A percentile compares a stretch with the other conserved stretches of the same genome.
phyloP scores from a whole-genome alignment of 202 grass and related monocot genomes.

The Dendrocalamus latiflorus region DNA sequence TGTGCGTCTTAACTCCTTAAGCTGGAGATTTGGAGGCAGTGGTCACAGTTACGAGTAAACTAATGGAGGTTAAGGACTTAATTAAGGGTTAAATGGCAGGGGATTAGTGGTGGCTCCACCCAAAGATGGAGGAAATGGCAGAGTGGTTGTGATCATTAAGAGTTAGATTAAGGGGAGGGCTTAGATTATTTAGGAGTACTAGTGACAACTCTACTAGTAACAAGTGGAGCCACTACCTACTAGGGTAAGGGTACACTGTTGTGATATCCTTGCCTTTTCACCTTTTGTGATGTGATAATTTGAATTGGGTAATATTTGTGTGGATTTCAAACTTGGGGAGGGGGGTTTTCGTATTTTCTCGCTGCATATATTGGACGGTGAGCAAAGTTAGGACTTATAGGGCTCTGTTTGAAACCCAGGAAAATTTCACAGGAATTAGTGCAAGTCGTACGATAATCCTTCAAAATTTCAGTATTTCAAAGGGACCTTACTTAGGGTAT shows the following conservation, averaged over 20 bases:
- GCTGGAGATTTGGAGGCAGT: constrained; percentile 4
- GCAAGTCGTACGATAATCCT: too few species aligned
- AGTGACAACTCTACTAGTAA: not conserved
- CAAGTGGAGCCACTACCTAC: not conserved
- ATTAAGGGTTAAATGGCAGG: constrained; percentile 3
- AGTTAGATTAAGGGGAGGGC: not conserved
- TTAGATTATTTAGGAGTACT: not conserved
- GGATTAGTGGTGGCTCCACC: constrained; percentile 2
- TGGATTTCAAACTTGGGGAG: not conserved
- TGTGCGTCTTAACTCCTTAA: not conserved
- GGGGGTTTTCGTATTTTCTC: not conserved
- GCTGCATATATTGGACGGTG: not conserved
- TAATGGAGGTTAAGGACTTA: constrained; percentile 1
- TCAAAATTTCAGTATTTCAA: too few species aligned
- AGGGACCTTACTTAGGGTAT: too few species aligned
- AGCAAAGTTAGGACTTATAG: too few species aligned
- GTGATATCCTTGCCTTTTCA: constrained; percentile 6
- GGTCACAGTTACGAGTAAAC: constrained; percentile 6
- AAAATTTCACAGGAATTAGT: too few species aligned
- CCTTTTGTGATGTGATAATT: not conserved
- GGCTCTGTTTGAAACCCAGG: too few species aligned
- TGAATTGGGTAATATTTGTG: not conserved
- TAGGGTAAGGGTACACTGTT: not conserved
- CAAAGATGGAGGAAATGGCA: not conserved
- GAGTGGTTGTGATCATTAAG: constrained; percentile 32